Evolutionary conservation across 768 basidiomycete species (phyloP), one percentile per base, ranked within the genome.

Genomic region (Amanita molliuscula): DNA sequence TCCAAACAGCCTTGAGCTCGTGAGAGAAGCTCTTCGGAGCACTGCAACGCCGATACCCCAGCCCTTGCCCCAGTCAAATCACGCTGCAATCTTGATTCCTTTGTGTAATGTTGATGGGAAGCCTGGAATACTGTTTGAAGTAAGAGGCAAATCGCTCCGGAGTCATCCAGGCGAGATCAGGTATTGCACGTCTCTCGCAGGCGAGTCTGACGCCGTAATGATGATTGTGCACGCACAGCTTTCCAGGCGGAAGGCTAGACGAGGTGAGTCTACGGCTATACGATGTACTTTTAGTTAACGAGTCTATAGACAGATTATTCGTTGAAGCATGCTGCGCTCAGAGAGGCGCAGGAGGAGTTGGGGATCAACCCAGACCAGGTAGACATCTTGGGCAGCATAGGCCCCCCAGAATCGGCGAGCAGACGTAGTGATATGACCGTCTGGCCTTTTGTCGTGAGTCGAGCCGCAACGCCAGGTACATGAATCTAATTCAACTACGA

Each of bases 101-200:
- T 68, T 89, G 45, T 89, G 87, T 65, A 89, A 90, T 58, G 81
- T 89, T 16, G 67, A 74, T 28, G 71, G 72, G 45, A 67, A 68
- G 11, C 83, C 88, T 0, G 81, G 85, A 6, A 73, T 91, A 16
- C 61, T 90, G 42, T 71, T 88, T 13, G 82, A 89, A 62, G 77
- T 89, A 28, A 73, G 88, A 55, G 78, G 77, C 13, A 77, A 78
- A 57, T 64, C 75, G 35, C 64, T 84, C 45, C 70, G 85, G 56
- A 74, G 70, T 26, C 88, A 89, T 63, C 81, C 86, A 0, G 87
- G 88, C n/a, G 85, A 89, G 70, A 78, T 89, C 29, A 88, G 88
- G 88, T 86, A 58, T 49, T 49, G 57, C 44, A 15, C 15, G 7
- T 16, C 8, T 26, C 43, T 20, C 36, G 20, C 21, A 37, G 20